Evolutionary conservation across 1,139 yeast species (phyloP).

Genomic region (Hyphopichia pseudoburtonii): DNA sequence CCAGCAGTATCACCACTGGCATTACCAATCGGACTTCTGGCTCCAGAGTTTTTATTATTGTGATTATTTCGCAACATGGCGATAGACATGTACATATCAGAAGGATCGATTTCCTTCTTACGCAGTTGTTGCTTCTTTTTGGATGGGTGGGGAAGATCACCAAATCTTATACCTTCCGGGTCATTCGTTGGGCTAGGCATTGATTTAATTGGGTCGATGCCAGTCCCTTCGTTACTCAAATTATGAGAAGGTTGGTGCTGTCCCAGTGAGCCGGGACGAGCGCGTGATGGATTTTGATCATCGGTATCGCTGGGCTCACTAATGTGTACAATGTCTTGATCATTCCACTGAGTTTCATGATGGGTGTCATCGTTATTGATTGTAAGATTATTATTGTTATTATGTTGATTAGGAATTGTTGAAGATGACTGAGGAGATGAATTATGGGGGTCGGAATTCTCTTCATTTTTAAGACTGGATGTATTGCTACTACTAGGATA

Average conservation of each 20-base stretch:
- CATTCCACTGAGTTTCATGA: conserved; percentile 1
- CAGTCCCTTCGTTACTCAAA: neutral
- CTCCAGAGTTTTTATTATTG: conserved; percentile 4
- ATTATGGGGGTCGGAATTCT: conserved; percentile 4
- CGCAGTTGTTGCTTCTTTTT: conserved; percentile 23
- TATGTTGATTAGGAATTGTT: conserved; percentile 6
- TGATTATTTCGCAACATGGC: conserved; percentile 67
- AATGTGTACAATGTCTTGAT: conserved; percentile 27
- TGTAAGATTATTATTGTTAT: neutral
- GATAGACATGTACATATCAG: conserved; percentile 81
- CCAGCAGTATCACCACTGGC: too few species aligned
- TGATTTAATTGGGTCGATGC: conserved; percentile 1
- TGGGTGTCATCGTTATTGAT: neutral
- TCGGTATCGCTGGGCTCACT: conserved; percentile 40
- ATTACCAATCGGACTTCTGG: too few species aligned
- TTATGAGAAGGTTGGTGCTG: too few species aligned
- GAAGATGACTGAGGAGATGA: conserved; percentile 18
- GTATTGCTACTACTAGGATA: conserved; percentile 1
- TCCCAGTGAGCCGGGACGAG: too few species aligned
- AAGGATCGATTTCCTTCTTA: conserved; percentile 64
- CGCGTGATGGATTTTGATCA: too few species aligned
- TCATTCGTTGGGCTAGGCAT: conserved; percentile 2
- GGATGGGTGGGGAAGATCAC: conserved; percentile 39
- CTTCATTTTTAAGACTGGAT: conserved; percentile 1
- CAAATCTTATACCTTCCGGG: conserved; percentile 37